Percentiles rank a stretch among this genome's conserved stretches.
phyloP scores from a whole-genome alignment of 495 filamentous ascomycete species.

The Aspergillus nidulans region DNA sequence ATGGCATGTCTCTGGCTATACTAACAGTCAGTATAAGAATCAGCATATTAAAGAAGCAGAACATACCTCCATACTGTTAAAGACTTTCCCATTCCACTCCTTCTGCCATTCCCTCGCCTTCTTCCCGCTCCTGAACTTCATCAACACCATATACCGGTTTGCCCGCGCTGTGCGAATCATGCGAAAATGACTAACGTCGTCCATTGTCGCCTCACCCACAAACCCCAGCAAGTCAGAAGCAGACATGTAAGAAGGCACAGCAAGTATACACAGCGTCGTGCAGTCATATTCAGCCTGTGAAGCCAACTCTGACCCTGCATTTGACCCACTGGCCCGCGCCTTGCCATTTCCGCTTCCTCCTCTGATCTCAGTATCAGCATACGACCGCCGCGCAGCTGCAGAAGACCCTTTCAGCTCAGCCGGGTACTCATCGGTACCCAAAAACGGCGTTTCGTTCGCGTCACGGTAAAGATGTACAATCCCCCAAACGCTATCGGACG shows the following conservation, averaged over 20 bases:
- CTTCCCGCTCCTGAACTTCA: conserved; percentile 81
- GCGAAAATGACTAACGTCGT: conserved; percentile 87
- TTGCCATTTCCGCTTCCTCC: conserved; percentile 19
- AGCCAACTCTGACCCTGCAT: background rate
- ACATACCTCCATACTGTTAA: conserved; percentile 88
- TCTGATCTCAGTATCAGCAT: conserved; percentile 19
- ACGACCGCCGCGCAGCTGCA: conserved; percentile 29
- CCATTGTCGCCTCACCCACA: conserved; percentile 82
- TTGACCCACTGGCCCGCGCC: background rate
- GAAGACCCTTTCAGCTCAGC: conserved; percentile 41
- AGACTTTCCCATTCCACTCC: conserved; percentile 91
- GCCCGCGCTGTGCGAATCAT: conserved; percentile 87
- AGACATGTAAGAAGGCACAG: conserved; percentile 89
- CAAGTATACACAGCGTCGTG: conserved; percentile 89
- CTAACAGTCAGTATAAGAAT: conserved; percentile 31
- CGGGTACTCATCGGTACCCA: conserved; percentile 39
- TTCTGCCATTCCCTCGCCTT: conserved; percentile 75
- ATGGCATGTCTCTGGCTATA: conserved; percentile 90
- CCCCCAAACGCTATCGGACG: conserved; percentile 83
- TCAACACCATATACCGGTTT: conserved; percentile 93
- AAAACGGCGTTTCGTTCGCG: conserved; percentile 61
- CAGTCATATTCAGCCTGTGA: conserved; percentile 55
- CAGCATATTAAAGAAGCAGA: background rate
- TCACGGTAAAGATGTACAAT: conserved; percentile 93
- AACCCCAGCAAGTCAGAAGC: conserved; percentile 90